Evolutionary conservation across 345 rosid species (phyloP).

Genomic region (Salix suchowensis): DNA sequence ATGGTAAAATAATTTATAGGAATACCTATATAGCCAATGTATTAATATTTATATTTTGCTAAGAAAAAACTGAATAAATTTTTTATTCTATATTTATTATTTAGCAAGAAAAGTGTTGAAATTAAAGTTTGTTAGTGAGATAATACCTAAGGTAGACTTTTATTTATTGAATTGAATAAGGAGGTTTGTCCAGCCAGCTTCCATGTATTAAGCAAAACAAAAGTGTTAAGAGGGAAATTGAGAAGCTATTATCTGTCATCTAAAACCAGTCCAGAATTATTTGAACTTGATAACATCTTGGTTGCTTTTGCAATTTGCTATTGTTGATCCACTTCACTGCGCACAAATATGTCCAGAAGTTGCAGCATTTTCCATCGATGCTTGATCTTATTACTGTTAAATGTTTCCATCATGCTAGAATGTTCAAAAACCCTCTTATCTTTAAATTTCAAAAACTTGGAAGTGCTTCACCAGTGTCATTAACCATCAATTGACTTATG

Average conservation of each 20-base stretch:
- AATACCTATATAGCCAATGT: background rate
- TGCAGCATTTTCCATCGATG: background rate
- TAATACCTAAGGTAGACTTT: background rate
- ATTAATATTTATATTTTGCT: background rate
- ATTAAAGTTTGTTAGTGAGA: background rate
- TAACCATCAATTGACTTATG: background rate
- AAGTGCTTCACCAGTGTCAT: background rate
- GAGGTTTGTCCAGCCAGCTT: background rate
- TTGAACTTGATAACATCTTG: background rate
- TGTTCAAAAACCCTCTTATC: background rate
- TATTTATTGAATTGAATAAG: background rate
- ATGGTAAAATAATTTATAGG: background rate
- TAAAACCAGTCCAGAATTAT: background rate
- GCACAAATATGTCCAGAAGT: background rate
- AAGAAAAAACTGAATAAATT: background rate
- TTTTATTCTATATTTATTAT: background rate
- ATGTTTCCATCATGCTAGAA: background rate
- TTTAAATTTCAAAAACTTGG: background rate
- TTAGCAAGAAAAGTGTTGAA: background rate
- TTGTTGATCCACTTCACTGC: background rate
- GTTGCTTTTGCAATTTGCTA: background rate
- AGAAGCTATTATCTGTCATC: background rate
- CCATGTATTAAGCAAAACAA: background rate
- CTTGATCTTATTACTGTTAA: background rate
- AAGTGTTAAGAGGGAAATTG: background rate